Evolutionary conservation across 768 basidiomycete species (phyloP), one percentile per base, ranked within the genome.

Genomic region (Lactarius psammicola): DNA sequence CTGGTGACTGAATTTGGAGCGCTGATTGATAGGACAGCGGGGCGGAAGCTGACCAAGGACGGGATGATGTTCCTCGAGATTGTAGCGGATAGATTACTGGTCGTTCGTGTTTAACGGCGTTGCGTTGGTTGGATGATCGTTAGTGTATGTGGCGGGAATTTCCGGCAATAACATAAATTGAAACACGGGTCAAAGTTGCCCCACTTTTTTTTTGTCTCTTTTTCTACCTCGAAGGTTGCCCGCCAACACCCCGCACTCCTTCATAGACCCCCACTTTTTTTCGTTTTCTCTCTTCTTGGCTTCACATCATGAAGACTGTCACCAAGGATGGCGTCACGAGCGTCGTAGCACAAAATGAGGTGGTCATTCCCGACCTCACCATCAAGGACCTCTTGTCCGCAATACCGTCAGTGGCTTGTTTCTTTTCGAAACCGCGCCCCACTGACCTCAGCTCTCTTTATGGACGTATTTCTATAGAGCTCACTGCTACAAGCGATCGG

Each of bases 401-500:
- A 20, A 95, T 97, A 73, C 95, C 95, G 86, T 92, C 72, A 68
- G 88, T 82, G 34, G n/a, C 53, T 67, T 44, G 62, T 7, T 23
- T 49, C 63, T 51, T 68, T 26, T 56, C 34, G 4, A 13, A 34
- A 18, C 28, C 26, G 1, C 4, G 60, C 15, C 40, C 31, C 34
- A 46, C 58, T 53, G n/a, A 49, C 26, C 3, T 49, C 13, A 34
- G 17, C 54, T n/a, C 40, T 3, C 17, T 18, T 60, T 61, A 63
- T 64, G 42, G 23, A 11, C 42, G 20, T 10, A 49, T 49, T 2
- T 49, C 18, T 63, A 33, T 67, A 92, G 91, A 17, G 70, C 88
- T 10, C 94, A 94, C 77, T 98, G 96, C 80, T 93, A 88, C 78
- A 82, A 95, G 80, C 90, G 96, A 66, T 95, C 93, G 0, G 90